Conservation (phyloP, 768 basidiomycete genomes). For the Royoungia palumana region DNA sequence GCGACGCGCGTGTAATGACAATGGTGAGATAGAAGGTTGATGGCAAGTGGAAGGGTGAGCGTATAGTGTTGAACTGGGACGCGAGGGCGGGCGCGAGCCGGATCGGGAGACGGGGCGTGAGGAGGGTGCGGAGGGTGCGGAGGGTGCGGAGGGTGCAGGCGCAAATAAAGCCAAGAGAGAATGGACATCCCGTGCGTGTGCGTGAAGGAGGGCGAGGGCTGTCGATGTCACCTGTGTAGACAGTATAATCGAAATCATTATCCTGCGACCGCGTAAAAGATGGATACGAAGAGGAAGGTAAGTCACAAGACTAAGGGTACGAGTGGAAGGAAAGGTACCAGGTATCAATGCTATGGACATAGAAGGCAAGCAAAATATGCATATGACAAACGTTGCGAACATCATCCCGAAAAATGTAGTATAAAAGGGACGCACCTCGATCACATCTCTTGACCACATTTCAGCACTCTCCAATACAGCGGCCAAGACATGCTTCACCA, state of each 20-base stretch:
- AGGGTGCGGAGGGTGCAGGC: conserved; percentile 1
- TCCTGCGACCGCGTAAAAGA: background rate
- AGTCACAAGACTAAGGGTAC: background rate
- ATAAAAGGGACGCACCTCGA: conserved; percentile 23
- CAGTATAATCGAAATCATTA: conserved; percentile 19
- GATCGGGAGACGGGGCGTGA: conserved; percentile 22
- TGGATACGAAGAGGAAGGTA: background rate
- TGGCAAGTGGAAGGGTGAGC: conserved; percentile 4
- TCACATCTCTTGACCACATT: conserved; percentile 61
- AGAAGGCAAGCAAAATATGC: background rate
- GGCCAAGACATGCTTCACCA: conserved; percentile 58
- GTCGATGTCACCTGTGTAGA: conserved; percentile 25
- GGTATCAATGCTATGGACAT: conserved; percentile 40
- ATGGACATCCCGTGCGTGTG: conserved; percentile 20
- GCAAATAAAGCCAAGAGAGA: conserved; percentile 23
- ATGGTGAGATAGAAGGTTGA: conserved; percentile 3
- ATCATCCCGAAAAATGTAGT: conserved; percentile 8
- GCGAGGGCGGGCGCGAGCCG: conserved; percentile 22
- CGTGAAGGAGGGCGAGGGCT: conserved; percentile 29
- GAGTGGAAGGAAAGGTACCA: conserved; percentile 36
- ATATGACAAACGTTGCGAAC: conserved; percentile 39
- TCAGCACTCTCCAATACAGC: conserved; percentile 32
- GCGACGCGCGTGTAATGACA: conserved; percentile 8
- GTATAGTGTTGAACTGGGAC: conserved; percentile 16
- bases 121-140: conserved; percentile 1